Evolutionary conservation across 495 filamentous ascomycete genomes (phyloP), one percentile per base, ranked within the genome.

Genomic region (Aspergillus conjunctus): DNA sequence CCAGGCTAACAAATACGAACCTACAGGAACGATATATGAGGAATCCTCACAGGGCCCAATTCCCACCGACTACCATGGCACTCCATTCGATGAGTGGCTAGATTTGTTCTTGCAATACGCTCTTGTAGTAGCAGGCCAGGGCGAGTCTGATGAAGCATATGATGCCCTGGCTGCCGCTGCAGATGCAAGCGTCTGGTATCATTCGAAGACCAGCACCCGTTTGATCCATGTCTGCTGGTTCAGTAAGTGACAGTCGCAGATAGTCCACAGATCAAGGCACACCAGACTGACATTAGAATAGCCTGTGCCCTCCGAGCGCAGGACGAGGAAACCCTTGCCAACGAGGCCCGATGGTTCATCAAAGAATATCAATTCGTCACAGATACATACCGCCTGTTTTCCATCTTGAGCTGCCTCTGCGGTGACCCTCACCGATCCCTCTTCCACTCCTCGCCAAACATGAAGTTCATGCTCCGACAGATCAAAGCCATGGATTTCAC

Each of bases 71-170:
- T 96, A 94, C 69, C 85, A 90, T 58, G 90, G 88, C 7, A 90
- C 98, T 45, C 66, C 83, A 0, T 96, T 97, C 66, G 79, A 85
- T 51, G 79, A 84, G 30, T 98, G 94, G 94, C 83, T 96, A 4
- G 88, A 95, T 57, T 82, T 96, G n/a, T 95, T 98, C 69, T 82
- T 92, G 46, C 85, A 92, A 65, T 95, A 94, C 68, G 88, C 91
- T 11, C 79, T 97, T 37, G 74, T 83, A 15, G 82, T 91, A 3
- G 88, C 92, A 18, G 82, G 84, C 45, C 72, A 74, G 43, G 78
- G 76, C 17, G 77, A 87, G 31, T 64, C 73, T 9, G 79, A 84
- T 22, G 87, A 89, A 53, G 85, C 91, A 34, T 98, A 97, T 66
- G 85, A 88, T 26, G 81, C 87, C 6, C 86, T 95, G 60, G 83